Base-by-base conservation (phyloP, 768 basidiomycete genomes). In the Tephrocybe sp. region DNA sequence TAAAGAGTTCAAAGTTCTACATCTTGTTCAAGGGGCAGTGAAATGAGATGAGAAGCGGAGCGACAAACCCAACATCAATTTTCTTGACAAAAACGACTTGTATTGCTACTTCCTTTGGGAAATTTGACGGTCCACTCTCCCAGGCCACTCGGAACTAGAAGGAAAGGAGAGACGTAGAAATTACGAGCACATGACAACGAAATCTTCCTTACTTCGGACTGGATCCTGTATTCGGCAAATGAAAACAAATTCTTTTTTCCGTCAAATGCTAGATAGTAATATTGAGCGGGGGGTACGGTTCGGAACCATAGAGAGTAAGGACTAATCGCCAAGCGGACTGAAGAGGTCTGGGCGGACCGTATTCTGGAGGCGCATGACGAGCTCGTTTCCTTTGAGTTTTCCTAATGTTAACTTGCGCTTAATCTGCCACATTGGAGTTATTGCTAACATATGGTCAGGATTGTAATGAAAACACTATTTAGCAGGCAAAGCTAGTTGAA, bases 191-290 rank as follows among this genome's bases (percentile, higher is more conserved):
- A n/a, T n/a, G n/a, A n/a, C n/a, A n/a, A n/a, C n/a, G n/a, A n/a
- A n/a, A n/a, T n/a, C 23, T 11, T 36, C 47, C 54, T 49, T 28
- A 65, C 64, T 51, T 60, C 41, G 18, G 57, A 55, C 28, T 37
- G 37, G 21, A 64, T 55, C 15, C 37, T 37, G 38, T 68, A 69
- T 11, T 48, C 42, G 28, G 41, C 24, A 24, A 58, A 60, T 1
- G 68, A 65, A 34, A 59, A 72, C 0, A 72, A 45, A 41, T 72
- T 72, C 40, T 66, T 65, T 47, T 68, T 66, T 7, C 70, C 70
- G 48, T 70, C 70, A 44, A 56, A 72, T 1, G 66, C 70, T 72
- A 17, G 9, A 46, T 1, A 2, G 38, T 24, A 9, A 32, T 21
- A 18, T 28, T 53, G 15, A 47, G 41, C 33, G 12, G 48, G 7